Evolutionary conservation across 768 basidiomycete species (phyloP).

Genomic region (Lactarius sp.): DNA sequence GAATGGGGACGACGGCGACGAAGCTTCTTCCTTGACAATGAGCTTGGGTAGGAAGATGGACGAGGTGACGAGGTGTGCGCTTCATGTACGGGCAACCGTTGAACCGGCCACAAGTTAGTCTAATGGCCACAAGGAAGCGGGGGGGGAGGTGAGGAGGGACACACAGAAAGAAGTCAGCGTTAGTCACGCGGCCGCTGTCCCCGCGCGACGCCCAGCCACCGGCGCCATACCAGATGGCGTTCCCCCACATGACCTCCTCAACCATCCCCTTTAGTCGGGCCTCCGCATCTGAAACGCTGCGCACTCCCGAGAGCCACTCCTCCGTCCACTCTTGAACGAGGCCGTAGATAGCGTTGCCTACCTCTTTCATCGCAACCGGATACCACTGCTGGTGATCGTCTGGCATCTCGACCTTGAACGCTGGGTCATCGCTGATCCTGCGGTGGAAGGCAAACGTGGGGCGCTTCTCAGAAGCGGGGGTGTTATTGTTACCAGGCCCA

Average conservation of each 20-base stretch:
- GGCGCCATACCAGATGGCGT: conserved; percentile 50
- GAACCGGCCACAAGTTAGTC: background rate
- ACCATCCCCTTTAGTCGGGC: conserved; percentile 45
- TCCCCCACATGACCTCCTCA: conserved; percentile 58
- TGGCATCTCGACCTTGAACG: conserved; percentile 25
- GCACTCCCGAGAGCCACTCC: conserved; percentile 5
- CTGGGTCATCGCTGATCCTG: conserved; percentile 47
- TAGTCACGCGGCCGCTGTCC: conserved; percentile 35
- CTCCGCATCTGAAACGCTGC: conserved; percentile 13
- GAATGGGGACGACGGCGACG: background rate
- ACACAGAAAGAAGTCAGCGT: conserved; percentile 56
- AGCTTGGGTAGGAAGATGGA: conserved; percentile 55
- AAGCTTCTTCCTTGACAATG: conserved; percentile 29
- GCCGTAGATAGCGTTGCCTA: conserved; percentile 22
- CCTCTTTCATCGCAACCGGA: conserved; percentile 15
- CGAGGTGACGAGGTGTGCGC: conserved; percentile 66
- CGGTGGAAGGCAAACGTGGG: conserved; percentile 45
- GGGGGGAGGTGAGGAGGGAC: conserved; percentile 30
- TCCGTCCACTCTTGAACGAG: conserved; percentile 26
- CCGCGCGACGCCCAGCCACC: conserved; percentile 43
- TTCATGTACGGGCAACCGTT: conserved; percentile 26
- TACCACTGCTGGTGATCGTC: conserved; percentile 7
- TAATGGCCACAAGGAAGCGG: background rate
- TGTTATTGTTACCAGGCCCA: background rate
- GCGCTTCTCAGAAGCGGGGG: conserved; percentile 36